phyloP scores from a whole-genome alignment of 78 protist species.

The Anaeramoeba flamelloides region DNA sequence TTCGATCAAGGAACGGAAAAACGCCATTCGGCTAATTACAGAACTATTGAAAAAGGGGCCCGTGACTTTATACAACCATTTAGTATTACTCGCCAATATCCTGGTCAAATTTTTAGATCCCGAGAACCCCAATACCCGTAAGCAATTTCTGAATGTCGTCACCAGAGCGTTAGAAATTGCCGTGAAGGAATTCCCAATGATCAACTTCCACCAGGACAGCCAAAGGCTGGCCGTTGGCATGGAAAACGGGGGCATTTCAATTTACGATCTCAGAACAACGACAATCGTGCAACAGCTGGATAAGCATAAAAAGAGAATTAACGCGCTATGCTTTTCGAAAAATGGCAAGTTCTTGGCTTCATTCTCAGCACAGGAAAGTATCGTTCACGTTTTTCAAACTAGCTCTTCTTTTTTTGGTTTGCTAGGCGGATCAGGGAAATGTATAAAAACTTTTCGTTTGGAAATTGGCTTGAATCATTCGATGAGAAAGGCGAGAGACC shows the following conservation, averaged over 20 bases:
- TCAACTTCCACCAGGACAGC: conserved; percentile 41
- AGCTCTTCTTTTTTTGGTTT: no score
- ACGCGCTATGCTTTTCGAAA: conserved; percentile 6
- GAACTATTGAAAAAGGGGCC: conserved; percentile 7
- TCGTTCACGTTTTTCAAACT: conserved; percentile 18
- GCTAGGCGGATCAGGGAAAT: no score
- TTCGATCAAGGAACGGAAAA: background rate
- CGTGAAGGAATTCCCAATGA: conserved; percentile 46
- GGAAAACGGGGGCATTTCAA: conserved; percentile 34
- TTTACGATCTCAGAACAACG: conserved; percentile 57
- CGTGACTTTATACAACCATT: no score
- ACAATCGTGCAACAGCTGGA: conserved; percentile 46
- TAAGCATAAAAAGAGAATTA: conserved; percentile 15
- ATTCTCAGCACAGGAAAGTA: conserved; percentile 16
- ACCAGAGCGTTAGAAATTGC: conserved; percentile 43
- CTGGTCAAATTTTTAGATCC: conserved; percentile 48
- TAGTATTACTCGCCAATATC: background rate
- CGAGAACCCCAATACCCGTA: conserved; percentile 37
- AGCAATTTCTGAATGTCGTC: conserved; percentile 33
- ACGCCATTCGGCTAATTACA: background rate
- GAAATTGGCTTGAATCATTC: no score
- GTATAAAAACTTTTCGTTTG: no score
- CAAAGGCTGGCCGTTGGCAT: conserved; percentile 55
- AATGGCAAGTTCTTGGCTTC: conserved; percentile 20
- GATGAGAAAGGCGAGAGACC: no score